phyloP scores from a whole-genome alignment of 164 flowering plant species.

The Piper longum region DNA sequence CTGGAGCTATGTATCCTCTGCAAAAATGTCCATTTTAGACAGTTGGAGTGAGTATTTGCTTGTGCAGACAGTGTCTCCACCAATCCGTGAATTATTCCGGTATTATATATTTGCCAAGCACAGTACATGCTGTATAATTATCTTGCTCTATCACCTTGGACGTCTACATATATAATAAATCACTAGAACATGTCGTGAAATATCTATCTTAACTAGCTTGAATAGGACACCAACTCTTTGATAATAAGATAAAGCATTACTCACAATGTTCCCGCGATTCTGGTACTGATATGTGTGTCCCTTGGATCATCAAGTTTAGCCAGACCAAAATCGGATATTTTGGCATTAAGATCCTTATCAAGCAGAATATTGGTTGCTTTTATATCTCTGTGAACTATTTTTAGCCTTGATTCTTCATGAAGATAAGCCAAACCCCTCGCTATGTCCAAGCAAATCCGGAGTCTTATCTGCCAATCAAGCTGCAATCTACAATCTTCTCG shows the following conservation, averaged over 20 bases:
- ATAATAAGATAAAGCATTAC: not conserved
- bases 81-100: too few species aligned
- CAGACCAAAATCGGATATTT: slow-evolving; percentile 41
- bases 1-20: not conserved
- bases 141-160: too few species aligned
- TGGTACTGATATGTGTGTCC: slow-evolving; percentile 33
- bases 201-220: not conserved
- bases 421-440: slow-evolving; percentile 57
- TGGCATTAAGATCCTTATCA: slow-evolving; percentile 26
- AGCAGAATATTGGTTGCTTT: slow-evolving; percentile 32
- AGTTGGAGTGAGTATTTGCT: not conserved
- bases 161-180: too few species aligned
- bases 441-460: slow-evolving; percentile 38
- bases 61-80: not conserved
- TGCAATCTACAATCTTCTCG: slow-evolving; percentile 18
- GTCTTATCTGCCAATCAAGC: slow-evolving; percentile 51
- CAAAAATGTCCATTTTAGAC: not conserved
- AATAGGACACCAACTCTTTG: not conserved
- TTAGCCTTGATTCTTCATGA: slow-evolving; percentile 58
- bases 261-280: slow-evolving; percentile 42
- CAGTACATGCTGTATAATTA: too few species aligned
- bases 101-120: too few species aligned
- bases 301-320: slow-evolving; percentile 34
- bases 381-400: slow-evolving; percentile 41
- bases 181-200: not conserved